Base-by-base conservation (phyloP, 495 filamentous ascomycete species). In the Podospora pseudoanserina region DNA sequence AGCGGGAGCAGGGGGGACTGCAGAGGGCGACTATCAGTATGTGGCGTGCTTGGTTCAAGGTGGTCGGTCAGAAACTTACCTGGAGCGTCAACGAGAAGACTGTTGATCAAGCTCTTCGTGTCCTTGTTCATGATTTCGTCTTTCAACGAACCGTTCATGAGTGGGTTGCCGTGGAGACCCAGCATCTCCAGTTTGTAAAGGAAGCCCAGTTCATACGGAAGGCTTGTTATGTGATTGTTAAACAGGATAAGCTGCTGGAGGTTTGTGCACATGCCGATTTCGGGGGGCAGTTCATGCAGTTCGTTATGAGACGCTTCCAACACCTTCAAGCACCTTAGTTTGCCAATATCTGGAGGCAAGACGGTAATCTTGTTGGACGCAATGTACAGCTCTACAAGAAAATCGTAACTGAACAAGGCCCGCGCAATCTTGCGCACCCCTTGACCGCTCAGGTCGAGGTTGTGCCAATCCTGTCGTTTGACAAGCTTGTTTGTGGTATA, bases 231-330 rank as follows among this genome's bases (percentile, higher is more conserved):
- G 59, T 90, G 82, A 77, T 99, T 99, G 77, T 97, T 92, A 75
- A 96, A 97, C 3, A 97, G 81, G 23, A 91, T 80, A 1, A 99
- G 84, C 55, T 86, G 86, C 74, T 89, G 89, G 62, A 99, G 81
- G 69, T 91, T 92, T 55, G 92, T 92, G 68, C 97, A 90, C 93
- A 98, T 98, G 70, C 95, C 96, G 63, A 98, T 87, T 83, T 99
- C 94, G 19, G 91, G 87, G 5, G 95, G 95, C 7, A 99, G 82
- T 73, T 91, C 89, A 7, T 83, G 86, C 26, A 99, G 81, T 19
- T 93, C 85, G 73, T 99, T 99, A 76, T 90, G 86, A 0, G 96
- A 97, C 4, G 93, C 83, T 78, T 99, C 93, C 28, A 99, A 86
- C 69, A 90, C 85, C 18, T 83, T 89, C 61, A 99, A 80, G 58